A percentile compares a stretch with the other conserved stretches of the same genome.
These are phyloP conservation scores for Colletotrichum scovillei DNA, from an alignment of 2,329 filamentous ascomycete genomes.

Conservation along the genomic window DNA sequence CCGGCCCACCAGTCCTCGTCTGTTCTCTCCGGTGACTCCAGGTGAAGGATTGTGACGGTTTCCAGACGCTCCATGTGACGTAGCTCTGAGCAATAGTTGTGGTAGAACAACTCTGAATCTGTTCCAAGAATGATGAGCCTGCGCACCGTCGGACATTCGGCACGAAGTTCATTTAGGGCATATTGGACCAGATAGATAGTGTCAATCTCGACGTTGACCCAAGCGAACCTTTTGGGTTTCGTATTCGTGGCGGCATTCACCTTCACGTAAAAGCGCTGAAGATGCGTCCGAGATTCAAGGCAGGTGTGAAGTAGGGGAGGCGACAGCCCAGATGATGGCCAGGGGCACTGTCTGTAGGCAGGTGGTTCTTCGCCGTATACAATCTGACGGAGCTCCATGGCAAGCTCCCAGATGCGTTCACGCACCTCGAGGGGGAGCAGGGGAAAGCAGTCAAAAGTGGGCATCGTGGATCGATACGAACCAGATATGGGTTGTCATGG, in stretches of 20 bases:
- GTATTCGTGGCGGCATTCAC: neutral
- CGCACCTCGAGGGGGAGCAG: neutral
- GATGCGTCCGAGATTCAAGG: neutral
- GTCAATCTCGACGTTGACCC: conserved; percentile 5
- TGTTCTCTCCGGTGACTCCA: neutral
- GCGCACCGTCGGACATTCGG: neutral
- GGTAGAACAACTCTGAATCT: neutral
- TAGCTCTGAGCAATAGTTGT: neutral
- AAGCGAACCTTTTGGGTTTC: neutral
- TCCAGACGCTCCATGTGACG: neutral
- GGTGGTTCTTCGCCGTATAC: neutral
- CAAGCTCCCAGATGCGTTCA: neutral
- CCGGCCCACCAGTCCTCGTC: neutral
- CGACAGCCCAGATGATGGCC: neutral
- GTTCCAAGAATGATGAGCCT: conserved; percentile 8
- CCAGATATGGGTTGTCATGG: neutral
- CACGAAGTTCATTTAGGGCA: neutral
- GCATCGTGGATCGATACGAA: neutral
- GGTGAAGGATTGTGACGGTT: neutral
- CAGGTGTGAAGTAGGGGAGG: neutral
- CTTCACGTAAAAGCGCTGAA: neutral
- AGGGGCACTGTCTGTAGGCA: neutral
- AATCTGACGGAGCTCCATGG: neutral
- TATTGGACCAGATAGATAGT: conserved; percentile 1
- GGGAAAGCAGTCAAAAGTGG: neutral